Percentiles rank a stretch among this genome's conserved stretches.
phyloP scores from a whole-genome alignment of 108 stramenopile species.

The Fistulifera pelliculosa region DNA sequence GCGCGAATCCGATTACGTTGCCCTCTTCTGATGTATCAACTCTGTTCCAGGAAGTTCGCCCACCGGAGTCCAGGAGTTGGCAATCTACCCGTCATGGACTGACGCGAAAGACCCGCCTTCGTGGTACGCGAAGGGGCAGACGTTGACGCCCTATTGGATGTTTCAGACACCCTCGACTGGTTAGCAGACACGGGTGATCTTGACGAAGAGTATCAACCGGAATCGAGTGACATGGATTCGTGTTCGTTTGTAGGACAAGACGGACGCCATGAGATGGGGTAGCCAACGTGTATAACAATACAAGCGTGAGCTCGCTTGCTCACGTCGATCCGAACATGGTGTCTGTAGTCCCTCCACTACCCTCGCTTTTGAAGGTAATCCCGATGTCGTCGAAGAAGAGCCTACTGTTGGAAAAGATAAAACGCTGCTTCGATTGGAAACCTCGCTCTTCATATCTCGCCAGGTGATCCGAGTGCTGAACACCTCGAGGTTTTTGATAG shows the following conservation, averaged over 20 bases:
- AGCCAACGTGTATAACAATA: neutral
- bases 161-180: constrained; percentile 77
- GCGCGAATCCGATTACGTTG: constrained; percentile 60
- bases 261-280: neutral
- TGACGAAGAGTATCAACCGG: constrained; percentile 59
- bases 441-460: constrained; percentile 7
- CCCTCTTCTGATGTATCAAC: constrained; percentile 15
- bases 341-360: constrained; percentile 31
- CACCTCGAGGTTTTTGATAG: constrained; percentile 44
- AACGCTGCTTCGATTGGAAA: constrained; percentile 3
- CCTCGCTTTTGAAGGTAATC: constrained; percentile 36
- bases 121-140: constrained; percentile 82
- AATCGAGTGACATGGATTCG: neutral
- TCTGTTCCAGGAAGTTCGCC: constrained; percentile 32
- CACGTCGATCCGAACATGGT: constrained; percentile 27
- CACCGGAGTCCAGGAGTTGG: constrained; percentile 64
- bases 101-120: constrained; percentile 73
- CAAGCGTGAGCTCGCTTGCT: constrained; percentile 6
- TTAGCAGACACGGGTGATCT: constrained; percentile 73
- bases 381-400: constrained; percentile 3
- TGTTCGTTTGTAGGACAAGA: neutral
- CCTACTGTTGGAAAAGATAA: neutral
- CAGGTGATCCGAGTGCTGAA: constrained; percentile 19
- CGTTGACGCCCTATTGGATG: constrained; percentile 75
- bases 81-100: constrained; percentile 67